Evolutionary conservation across 1,284 basidiomycete species (phyloP), one percentile per base, ranked within the genome.

Genomic region (Cutaneotrichosporon spelunceum): DNA sequence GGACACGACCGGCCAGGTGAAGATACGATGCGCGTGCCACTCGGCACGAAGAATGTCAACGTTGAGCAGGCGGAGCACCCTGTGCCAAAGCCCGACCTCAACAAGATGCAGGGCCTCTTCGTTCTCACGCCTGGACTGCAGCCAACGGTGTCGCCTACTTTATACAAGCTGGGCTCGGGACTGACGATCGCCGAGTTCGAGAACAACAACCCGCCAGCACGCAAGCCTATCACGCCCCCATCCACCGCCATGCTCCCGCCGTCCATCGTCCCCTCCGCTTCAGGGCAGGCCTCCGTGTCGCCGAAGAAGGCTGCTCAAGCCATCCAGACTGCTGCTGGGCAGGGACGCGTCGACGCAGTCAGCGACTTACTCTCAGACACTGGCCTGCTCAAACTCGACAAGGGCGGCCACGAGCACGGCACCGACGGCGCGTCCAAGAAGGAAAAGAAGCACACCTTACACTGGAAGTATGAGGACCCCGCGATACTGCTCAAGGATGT

Each of bases 381-480:
- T 7, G 71, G 71, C 5, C 53, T 78, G 53, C 60, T 78, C 33
- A 77, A 77, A 59, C 50, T 76, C 13, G 76, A 78, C 63, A 73
- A 75, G 56, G 68, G 69, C 1, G 70, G 71, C 14, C 66, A 70
- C 56, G 67, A 68, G 60, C 70, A 64, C 2, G 68, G 66, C 21
- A 69, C 62, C 0, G 70, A 68, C 24, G 58, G 26, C 23, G 69
- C 67, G 26, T 73, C 70, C 59, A 76, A 78, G 65, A 52, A 59
- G 14, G 72, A 71, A 29, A 74, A 71, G 62, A 77, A 75, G 57
- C 76, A 77, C 65, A 76, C 69, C 56, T 60, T 73, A 39, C 77
- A 79, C 68, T 79, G 78, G 78, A 76, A 74, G 60, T 79, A 79
- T 66, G 77, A 79, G 57, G 78, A 79, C 71, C 78, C 78, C 36